Conservation (phyloP, 805 yeast species). For the Metschnikowia colocasiae region DNA sequence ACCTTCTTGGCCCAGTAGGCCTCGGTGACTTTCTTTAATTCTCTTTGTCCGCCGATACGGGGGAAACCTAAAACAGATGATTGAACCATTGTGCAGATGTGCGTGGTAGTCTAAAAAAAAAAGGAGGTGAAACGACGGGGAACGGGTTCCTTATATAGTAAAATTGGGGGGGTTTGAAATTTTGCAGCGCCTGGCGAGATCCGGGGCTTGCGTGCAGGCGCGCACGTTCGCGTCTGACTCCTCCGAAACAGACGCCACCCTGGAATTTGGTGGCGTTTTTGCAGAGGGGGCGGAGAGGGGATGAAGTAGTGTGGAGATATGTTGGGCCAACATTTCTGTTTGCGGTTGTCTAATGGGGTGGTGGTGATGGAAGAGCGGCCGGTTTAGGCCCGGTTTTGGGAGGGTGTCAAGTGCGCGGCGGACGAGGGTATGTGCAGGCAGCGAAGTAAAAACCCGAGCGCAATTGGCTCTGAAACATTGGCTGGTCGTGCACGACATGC, state of each 20-base stretch:
- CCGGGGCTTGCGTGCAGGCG: conserved; percentile 5
- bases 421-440: not conserved
- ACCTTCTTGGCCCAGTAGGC: conserved; percentile 98
- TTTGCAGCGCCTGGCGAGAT: conserved; percentile 4
- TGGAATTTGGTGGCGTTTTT: too few species aligned
- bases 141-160: conserved; percentile 4
- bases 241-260: not conserved
- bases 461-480: not conserved
- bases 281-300: too few species aligned
- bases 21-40: conserved; percentile 97
- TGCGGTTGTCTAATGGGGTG: too few species aligned
- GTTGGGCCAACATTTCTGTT: too few species aligned
- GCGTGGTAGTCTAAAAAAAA: conserved; percentile 1
- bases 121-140: not conserved
- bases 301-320: too few species aligned
- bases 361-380: too few species aligned
- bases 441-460: not conserved
- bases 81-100: conserved; percentile 67
- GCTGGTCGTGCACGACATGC: too few species aligned
- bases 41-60: conserved; percentile 99
- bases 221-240: conserved; percentile 4
- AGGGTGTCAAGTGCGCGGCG: too few species aligned
- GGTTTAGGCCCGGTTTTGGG: too few species aligned
- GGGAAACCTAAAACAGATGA: conserved; percentile 99
- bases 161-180: not conserved